A percentile compares a stretch with the other conserved stretches of the same genome.
These are phyloP conservation scores for Ballota nigra DNA, from an alignment of 257 asterid genomes.

Conservation along the genomic window DNA sequence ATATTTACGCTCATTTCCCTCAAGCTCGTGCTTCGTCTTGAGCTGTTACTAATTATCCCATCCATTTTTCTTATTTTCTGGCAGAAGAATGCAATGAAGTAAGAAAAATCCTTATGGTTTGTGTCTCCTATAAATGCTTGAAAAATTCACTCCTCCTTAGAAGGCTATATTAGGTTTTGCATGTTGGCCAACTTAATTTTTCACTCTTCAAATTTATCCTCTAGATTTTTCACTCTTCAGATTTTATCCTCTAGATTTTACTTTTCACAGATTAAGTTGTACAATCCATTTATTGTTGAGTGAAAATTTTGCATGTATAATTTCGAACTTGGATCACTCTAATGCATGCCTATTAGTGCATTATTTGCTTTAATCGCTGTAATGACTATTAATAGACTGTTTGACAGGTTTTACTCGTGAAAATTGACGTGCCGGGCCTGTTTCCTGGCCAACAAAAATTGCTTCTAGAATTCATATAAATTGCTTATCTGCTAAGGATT, in stretches of 20 bases:
- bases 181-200: not conserved
- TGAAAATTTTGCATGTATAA: not conserved
- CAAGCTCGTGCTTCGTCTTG: constrained; percentile 35
- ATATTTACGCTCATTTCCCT: constrained; percentile 40
- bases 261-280: not conserved
- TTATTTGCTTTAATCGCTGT: not conserved
- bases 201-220: too few relatives aligned
- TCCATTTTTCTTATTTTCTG: constrained; percentile 22
- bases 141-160: not conserved
- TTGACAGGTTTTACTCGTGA: not conserved
- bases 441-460: too few relatives aligned
- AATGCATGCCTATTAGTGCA: not conserved
- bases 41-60: constrained; percentile 10
- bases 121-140: not conserved
- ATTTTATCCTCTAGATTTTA: too few relatives aligned
- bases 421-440: not conserved
- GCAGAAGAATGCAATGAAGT: not conserved
- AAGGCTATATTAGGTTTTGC: not conserved
- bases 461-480: not conserved
- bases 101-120: not conserved
- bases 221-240: too few relatives aligned
- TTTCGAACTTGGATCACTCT: not conserved
- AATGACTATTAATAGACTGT: constrained; percentile 8
- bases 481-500: too few relatives aligned
- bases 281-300: not conserved